Conservation (phyloP, 306 rosid species). For the Cicer judaicum region DNA sequence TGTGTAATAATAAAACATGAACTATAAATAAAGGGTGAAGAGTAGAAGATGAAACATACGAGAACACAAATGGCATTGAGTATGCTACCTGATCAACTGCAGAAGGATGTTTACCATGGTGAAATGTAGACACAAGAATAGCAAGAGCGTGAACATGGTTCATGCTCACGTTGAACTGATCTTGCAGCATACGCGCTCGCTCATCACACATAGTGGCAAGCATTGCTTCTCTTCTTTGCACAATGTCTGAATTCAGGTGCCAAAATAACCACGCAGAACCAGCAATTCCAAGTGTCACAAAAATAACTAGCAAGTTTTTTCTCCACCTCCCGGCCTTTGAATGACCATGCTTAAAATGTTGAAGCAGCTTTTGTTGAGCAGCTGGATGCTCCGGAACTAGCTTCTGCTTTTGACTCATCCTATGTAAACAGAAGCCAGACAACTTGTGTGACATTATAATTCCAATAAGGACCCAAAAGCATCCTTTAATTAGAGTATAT, state of each 20-base stretch:
- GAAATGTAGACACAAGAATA: constrained; percentile 91
- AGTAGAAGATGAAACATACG: constrained; percentile 4
- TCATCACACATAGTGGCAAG: constrained; percentile 96
- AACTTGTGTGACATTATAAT: constrained; percentile 55
- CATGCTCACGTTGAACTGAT: constrained; percentile 94
- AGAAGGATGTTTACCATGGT: constrained; percentile 88
- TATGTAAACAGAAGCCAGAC: constrained; percentile 48
- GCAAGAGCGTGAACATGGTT: constrained; percentile 97
- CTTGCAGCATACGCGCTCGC: constrained; percentile 97
- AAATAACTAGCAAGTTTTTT: constrained; percentile 60
- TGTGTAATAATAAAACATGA: constrained; percentile 1
- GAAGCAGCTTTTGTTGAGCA: constrained; percentile 51
- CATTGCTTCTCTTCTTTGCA: constrained; percentile 71
- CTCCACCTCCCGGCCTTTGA: constrained; percentile 79
- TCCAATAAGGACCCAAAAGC: constrained; percentile 66
- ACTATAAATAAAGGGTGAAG: constrained; percentile 10
- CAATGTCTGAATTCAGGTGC: constrained; percentile 57
- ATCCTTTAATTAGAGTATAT: constrained; percentile 50
- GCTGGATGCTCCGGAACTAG: constrained; percentile 44
- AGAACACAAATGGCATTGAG: constrained; percentile 21
- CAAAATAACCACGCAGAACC: constrained; percentile 70
- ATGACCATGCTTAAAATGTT: constrained; percentile 47
- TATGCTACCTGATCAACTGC: constrained; percentile 84
- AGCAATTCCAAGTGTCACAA: constrained; percentile 58
- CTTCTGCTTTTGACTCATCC: constrained; percentile 56